Base-by-base conservation (phyloP, 345 rosid species). In the Eucalyptus brandiana region DNA sequence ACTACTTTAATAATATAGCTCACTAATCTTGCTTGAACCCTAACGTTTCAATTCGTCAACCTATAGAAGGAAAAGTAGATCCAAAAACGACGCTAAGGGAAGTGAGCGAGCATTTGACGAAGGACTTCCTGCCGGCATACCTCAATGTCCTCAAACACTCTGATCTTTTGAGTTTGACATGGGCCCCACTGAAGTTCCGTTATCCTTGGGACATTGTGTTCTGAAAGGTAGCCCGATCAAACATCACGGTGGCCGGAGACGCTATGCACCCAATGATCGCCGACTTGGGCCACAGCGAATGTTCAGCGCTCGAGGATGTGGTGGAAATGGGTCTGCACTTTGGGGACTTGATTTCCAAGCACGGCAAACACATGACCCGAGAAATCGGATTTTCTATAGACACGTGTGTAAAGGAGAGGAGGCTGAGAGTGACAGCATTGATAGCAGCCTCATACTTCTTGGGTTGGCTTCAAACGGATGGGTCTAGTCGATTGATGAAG, bases 191-290 rank as follows among this genome's bases (percentile, higher is more conserved):
- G 85, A 62, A 86, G 90, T 62, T 89, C 9, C 87, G 92, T 83
- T 34, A 88, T 37, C 95, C 93, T 6, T 94, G 95, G 94, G 72
- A 92, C 24, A 28, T 93, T 8, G 15, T 92, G 5, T 80, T 91
- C 19, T 91, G 93, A 81, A 95, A 86, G 8, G 58, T 92, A 12
- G 93, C 90, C 87, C 90, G 49, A 44, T 92, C 89, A 17, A 94
- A 92, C 48, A 44, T 94, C 1, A 91, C 90, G 3, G 91, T 92
- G 24, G 93, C 91, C 0, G 95, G 96, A 3, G 95, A 95, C 40
- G 96, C 95, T 21, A 92, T 93, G 91, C 95, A 94, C 45, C 94
- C 94, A 9, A 94, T 92, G 93, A 94, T 92, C 1, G 94, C 96
- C 58, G 92, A 94, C 51, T 88, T 94, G 4, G 93, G 90, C 12